phyloP scores from a whole-genome alignment of 805 yeast species.

The Candida sonorensis region DNA sequence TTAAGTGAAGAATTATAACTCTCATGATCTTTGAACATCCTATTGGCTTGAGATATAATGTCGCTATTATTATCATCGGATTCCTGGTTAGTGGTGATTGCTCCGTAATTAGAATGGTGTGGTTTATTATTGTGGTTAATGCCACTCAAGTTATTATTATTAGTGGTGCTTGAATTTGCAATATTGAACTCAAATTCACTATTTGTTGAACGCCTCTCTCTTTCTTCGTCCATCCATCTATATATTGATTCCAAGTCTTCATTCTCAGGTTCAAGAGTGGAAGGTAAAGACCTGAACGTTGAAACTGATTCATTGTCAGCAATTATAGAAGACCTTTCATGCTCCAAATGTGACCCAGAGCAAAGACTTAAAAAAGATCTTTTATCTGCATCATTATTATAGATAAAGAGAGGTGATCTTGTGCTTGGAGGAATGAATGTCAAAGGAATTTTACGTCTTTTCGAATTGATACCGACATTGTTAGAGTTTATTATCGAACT shows the following conservation, averaged over 20 bases:
- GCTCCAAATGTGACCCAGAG: constrained; percentile 23
- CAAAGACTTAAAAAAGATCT: constrained; percentile 30
- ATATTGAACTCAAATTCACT: constrained; percentile 10
- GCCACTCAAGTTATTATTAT: too few relatives aligned
- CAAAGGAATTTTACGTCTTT: constrained; percentile 28
- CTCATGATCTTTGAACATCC: constrained; percentile 17
- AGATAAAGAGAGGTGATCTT: constrained; percentile 29
- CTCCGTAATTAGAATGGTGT: too few relatives aligned
- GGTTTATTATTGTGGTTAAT: too few relatives aligned
- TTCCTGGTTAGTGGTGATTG: constrained; percentile 11
- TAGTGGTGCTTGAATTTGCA: constrained; percentile 2
- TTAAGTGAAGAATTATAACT: constrained; percentile 9
- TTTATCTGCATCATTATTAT: constrained; percentile 26
- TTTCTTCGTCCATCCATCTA: constrained; percentile 31
- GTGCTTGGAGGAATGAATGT: constrained; percentile 33
- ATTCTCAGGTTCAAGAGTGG: constrained; percentile 27
- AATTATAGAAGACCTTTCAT: constrained; percentile 17
- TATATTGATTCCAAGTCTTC: constrained; percentile 27
- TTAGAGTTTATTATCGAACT: constrained; percentile 19
- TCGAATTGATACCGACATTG: constrained; percentile 26
- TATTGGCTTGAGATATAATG: constrained; percentile 19
- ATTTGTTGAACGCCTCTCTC: constrained; percentile 24
- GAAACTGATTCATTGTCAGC: constrained; percentile 26
- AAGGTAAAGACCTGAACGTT: constrained; percentile 30
- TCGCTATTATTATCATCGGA: constrained; percentile 14